These are phyloP conservation scores for Aspergillus versicolor DNA, from an alignment of 2,329 filamentous ascomycete genomes.

Conservation along the genomic window DNA sequence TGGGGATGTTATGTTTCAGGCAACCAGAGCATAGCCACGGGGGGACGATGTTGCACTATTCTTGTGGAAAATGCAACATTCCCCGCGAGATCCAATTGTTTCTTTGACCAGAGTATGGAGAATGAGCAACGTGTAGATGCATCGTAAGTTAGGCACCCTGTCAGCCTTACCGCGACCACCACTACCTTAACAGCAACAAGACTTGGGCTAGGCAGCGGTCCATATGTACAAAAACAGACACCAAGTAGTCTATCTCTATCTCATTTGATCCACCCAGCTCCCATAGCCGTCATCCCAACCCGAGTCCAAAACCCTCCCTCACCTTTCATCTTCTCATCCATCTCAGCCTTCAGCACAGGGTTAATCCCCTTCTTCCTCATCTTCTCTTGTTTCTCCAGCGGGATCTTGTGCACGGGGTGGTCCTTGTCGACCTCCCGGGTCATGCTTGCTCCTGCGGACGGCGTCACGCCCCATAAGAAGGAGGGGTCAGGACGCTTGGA, in stretches of 20 bases:
- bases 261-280: background rate
- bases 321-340: slow-evolving; percentile 46
- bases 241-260: no score
- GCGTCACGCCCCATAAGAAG: background rate
- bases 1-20: background rate
- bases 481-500: background rate
- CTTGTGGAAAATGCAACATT: background rate
- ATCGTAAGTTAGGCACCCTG: no score
- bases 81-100: background rate
- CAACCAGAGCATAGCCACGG: background rate
- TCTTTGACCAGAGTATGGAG: background rate
- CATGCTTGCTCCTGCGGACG: background rate
- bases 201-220: background rate
- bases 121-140: background rate
- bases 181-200: background rate
- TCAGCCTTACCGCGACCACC: no score
- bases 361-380: slow-evolving; percentile 50
- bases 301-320: slow-evolving; percentile 21
- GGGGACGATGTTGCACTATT: background rate
- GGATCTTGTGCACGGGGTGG: slow-evolving; percentile 18
- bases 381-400: slow-evolving; percentile 43
- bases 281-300: background rate
- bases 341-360: slow-evolving; percentile 47
- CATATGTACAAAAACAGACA: background rate
- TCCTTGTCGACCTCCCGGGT: background rate